Evolutionary conservation across 495 filamentous ascomycete genomes (phyloP), one percentile per base, ranked within the genome.

Genomic region (Aspergillus hancockii): DNA sequence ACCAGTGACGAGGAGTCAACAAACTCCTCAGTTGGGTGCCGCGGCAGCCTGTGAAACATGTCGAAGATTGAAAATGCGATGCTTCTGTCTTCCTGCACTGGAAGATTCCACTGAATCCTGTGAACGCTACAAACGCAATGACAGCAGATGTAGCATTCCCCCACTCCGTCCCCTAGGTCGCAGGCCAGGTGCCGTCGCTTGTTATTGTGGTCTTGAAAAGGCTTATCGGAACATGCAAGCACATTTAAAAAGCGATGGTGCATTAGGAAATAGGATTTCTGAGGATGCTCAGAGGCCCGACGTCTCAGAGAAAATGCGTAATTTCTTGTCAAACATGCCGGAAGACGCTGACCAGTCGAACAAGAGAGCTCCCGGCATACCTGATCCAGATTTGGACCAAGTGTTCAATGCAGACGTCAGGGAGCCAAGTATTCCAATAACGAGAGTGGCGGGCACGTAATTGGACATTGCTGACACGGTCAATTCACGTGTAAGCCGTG

Each of bases 181-280:
- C 8, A 65, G 54, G 38, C 63, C 52, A 6, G 66, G 68, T 2
- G 63, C 66, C 0, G 36, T 61, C 23, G 68, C 66, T 55, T 61
- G 63, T 7, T 71, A 69, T 49, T 58, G 52, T 14, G 66, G 66
- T 9, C 50, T 71, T 31, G 66, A 71, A 43, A 71, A 71, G 43
- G 68, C 66, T 3, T 65, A 63, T 21, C 58, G 66, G 8, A 65
- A 65, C 21, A 36, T 69, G 30, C 63, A 67, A 30, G 58, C 58
- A 6, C 66, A 71, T 40, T 16, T 65, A 32, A 59, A 56, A 4
- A 71, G 69, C 16, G 53, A 19, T 8, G 14, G 21, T 1, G 31
- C 5, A 9, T 49, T 40, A 0, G 10, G 31, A 32, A 32, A 32
- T 32, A 10, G 31, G n/a, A n/a, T n/a, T n/a, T n/a, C n/a, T n/a